A percentile compares a stretch with the other conserved stretches of the same genome.
phyloP scores from a whole-genome alignment of 768 basidiomycete species.

The Lanmaoa pseudosensibilis region DNA sequence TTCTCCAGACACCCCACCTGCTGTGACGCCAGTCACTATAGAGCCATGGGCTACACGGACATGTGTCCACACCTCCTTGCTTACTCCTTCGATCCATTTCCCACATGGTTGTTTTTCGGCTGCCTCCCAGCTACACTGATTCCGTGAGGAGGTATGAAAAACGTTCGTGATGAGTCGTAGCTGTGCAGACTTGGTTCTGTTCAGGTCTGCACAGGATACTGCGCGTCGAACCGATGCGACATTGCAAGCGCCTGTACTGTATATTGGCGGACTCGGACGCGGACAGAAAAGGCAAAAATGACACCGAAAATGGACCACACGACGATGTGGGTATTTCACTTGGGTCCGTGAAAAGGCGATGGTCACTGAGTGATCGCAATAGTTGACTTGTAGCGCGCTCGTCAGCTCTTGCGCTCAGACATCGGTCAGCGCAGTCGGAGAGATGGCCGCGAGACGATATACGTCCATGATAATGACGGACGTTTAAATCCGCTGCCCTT shows the following conservation, averaged over 20 bases:
- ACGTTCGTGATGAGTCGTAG: neutral
- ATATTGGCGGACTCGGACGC: no score
- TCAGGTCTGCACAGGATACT: neutral
- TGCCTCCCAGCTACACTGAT: constrained; percentile 8
- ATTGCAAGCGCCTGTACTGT: neutral
- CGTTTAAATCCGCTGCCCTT: neutral
- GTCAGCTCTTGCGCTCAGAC: neutral
- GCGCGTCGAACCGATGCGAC: neutral
- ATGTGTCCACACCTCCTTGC: constrained; percentile 12
- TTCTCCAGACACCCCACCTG: constrained; percentile 7
- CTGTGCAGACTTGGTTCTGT: neutral
- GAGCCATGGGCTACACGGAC: constrained; percentile 8
- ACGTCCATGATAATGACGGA: neutral
- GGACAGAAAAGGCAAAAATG: neutral
- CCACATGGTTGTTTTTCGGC: neutral
- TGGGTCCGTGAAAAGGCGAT: neutral
- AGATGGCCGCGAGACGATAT: neutral
- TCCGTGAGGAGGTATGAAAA: neutral
- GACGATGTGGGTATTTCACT: neutral
- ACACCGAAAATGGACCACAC: neutral
- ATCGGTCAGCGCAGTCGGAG: neutral
- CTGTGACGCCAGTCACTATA: constrained; percentile 1
- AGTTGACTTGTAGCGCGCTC: neutral
- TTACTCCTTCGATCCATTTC: constrained; percentile 11
- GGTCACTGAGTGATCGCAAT: neutral